Base-by-base conservation (phyloP, 176 grass and related monocot species). In the Triticum dicoccoides region DNA sequence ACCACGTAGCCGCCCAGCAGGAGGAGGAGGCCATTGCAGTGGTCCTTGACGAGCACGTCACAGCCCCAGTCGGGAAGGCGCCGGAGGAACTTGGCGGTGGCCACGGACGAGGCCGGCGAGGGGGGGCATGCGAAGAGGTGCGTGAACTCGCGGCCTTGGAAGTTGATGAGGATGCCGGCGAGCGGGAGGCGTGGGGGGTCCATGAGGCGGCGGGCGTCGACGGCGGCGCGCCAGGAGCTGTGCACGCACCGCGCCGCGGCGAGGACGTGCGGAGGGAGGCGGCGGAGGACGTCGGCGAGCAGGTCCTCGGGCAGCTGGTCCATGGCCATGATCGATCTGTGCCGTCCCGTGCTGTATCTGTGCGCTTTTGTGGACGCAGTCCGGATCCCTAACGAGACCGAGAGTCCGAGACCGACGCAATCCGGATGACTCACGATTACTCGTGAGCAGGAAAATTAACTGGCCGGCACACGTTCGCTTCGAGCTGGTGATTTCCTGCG, bases 1-100 rank as follows among this genome's bases (percentile, higher is more conserved):
- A 15, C 63, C 42, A 54, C 80, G 5, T 18, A 18, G 9, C 3
- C 29, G 18, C 18, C 12, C 5, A 8, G 0, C 1, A 14, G 0
- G n/a, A 82, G 10, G 3, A 54, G 30, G 5, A 70, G 68, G 18
- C 81, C 67, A 2, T 83, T 83, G 81, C 68, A 83, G 17, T 83
- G 81, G 67, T 83, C 49, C 2, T 3, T 15, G 18, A 23, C 32
- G 14, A 15, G 49, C 49, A 52, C 49, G 49, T 52, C 49, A 0
- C 49, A 17, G 49, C 49, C 49, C 5, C 0, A 0, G 14, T 52
- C 14, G 3, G 70, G 70, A 12, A 45, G 13, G 70, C 44, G 45
- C 5, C 25, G 39, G 70, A 27, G 70, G 39, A 73, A 1, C 39
- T 73, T 73, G n/a, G 38, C 70, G 70, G 38, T 73, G 39, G 44